Evolutionary conservation across 768 basidiomycete genomes (phyloP).

Genomic region (Boletus speciosus): DNA sequence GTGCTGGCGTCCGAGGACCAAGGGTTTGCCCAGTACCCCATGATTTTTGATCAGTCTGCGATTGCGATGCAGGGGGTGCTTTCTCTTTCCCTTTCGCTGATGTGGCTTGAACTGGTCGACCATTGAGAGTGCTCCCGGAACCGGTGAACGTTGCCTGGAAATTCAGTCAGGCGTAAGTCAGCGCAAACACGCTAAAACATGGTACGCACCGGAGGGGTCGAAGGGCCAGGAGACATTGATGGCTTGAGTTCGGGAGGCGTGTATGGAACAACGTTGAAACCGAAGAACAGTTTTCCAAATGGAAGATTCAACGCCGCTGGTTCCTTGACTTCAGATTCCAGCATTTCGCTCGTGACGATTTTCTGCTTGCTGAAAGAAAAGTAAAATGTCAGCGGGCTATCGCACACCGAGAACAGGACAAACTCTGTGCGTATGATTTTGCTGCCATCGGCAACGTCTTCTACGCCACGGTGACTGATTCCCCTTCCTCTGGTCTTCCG

Average conservation of each 20-base stretch:
- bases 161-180: not conserved
- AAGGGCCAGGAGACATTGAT: conserved; percentile 27
- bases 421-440: conserved; percentile 92
- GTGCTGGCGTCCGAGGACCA: conserved; percentile 31
- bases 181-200: not conserved
- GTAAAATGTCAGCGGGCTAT: conserved; percentile 8
- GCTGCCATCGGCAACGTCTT: conserved; percentile 74
- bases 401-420: conserved; percentile 30
- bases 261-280: conserved; percentile 78
- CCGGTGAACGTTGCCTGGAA: conserved; percentile 54
- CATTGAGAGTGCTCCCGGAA: conserved; percentile 63
- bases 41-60: conserved; percentile 33
- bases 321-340: conserved; percentile 72
- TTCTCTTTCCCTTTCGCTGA: conserved; percentile 56
- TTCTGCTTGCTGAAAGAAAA: conserved; percentile 60
- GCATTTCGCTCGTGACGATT: conserved; percentile 76
- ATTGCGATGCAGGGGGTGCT: conserved; percentile 34
- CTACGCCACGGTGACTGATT: conserved; percentile 75
- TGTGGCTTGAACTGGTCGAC: conserved; percentile 38
- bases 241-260: conserved; percentile 42
- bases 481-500: conserved; percentile 96
- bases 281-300: conserved; percentile 94
- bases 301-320: conserved; percentile 90
- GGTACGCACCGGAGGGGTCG: conserved; percentile 29
- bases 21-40: conserved; percentile 51